A percentile compares a stretch with the other conserved stretches of the same genome.
Evolutionary conservation across 164 flowering plant genomes (phyloP).

Genomic region (Brasenia schreberi): DNA sequence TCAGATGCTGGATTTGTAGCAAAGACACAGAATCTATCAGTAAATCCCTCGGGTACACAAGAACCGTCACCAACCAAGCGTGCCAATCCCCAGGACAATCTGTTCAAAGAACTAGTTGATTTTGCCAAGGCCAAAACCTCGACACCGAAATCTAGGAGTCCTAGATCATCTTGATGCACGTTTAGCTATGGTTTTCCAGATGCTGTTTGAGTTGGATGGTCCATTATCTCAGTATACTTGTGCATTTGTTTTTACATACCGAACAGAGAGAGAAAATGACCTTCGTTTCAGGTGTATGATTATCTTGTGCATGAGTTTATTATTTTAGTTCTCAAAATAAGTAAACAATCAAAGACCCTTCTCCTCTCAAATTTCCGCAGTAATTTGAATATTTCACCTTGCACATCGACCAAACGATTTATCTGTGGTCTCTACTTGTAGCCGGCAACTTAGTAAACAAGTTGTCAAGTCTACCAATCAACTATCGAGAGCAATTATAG

Average conservation of each 20-base stretch:
- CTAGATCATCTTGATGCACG: constrained; percentile 25
- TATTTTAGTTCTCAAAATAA: too few species aligned
- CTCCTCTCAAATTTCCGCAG: too few species aligned
- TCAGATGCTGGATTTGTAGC: constrained; percentile 29
- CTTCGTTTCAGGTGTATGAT: neutral
- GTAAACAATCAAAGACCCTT: too few species aligned
- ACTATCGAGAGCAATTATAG: too few species aligned
- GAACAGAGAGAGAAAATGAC: neutral
- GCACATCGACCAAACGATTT: too few species aligned
- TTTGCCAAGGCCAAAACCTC: constrained; percentile 85
- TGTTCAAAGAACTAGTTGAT: constrained; percentile 70
- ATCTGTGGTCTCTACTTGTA: neutral
- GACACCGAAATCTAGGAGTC: constrained; percentile 26
- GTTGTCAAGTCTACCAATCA: too few species aligned
- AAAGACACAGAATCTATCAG: constrained; percentile 53
- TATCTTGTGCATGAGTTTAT: neutral
- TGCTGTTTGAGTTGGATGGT: neutral
- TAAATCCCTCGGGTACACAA: constrained; percentile 15
- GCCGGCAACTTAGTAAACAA: too few species aligned
- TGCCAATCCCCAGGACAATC: constrained; percentile 60
- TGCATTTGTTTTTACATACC: neutral
- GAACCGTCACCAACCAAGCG: constrained; percentile 32
- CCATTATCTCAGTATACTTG: neutral
- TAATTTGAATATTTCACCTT: too few species aligned
- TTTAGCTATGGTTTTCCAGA: neutral